These are phyloP conservation scores for Actinomortierella wolfii DNA, from an alignment of 371 early-diverging fungal genomes.

Conservation along the genomic window DNA sequence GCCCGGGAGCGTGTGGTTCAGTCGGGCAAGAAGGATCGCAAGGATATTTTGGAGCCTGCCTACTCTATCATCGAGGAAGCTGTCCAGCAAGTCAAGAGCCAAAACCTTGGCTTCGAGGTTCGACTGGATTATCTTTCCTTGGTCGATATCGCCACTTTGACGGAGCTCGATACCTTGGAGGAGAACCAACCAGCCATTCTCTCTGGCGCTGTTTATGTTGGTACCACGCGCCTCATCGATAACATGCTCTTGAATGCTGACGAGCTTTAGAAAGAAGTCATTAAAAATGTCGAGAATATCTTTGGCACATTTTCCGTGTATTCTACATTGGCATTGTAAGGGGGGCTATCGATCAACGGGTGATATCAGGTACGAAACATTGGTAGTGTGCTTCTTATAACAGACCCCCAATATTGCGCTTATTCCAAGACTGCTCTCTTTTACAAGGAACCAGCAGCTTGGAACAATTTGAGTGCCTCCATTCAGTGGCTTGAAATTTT, in stretches of 20 bases:
- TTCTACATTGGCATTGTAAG: too few relatives aligned
- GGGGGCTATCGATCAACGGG: too few relatives aligned
- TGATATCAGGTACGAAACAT: too few relatives aligned
- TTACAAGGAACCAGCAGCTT: too few relatives aligned
- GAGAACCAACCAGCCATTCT: constrained; percentile 75
- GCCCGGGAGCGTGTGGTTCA: constrained; percentile 56
- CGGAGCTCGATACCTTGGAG: constrained; percentile 59
- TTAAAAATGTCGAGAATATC: too few relatives aligned
- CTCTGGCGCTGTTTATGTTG: constrained; percentile 88
- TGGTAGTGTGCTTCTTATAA: too few relatives aligned
- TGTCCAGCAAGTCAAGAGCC: constrained; percentile 45
- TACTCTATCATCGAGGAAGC: constrained; percentile 49
- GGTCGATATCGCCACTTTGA: constrained; percentile 72
- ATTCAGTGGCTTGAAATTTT: too few relatives aligned
- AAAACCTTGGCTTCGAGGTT: constrained; percentile 53
- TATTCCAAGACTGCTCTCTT: too few relatives aligned
- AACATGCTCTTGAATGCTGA: constrained; percentile 67
- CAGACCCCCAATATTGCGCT: too few relatives aligned
- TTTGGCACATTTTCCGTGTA: too few relatives aligned
- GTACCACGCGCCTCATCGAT: constrained; percentile 93
- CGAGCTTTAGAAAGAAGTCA: constrained; percentile 14
- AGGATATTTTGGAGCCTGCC: constrained; percentile 55
- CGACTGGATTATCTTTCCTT: constrained; percentile 87
- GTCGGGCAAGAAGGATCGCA: constrained; percentile 53
- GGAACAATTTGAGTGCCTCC: too few relatives aligned